Percentiles rank a stretch among this genome's conserved stretches.
Evolutionary conservation across 2,329 filamentous ascomycete species (phyloP).

Genomic region (Colletotrichum lentis): DNA sequence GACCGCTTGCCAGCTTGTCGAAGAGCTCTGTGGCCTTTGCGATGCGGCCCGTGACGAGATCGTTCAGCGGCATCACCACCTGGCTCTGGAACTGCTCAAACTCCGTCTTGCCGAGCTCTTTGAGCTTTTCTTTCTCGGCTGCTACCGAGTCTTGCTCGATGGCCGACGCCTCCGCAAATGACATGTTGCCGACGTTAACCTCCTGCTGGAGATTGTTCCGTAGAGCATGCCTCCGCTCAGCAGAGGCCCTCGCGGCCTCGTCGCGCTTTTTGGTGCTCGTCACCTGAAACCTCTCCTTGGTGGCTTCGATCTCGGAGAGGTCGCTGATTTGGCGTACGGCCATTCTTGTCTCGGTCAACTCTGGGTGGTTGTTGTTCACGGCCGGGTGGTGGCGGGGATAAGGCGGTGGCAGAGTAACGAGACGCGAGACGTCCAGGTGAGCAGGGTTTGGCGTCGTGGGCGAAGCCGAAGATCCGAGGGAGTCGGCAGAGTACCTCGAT

Average conservation of each 20-base stretch:
- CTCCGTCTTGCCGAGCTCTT: conserved; percentile 77
- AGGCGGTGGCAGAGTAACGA: conserved; percentile 91
- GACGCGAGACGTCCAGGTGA: conserved; percentile 84
- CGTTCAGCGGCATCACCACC: conserved; percentile 85
- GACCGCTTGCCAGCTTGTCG: conserved; percentile 73
- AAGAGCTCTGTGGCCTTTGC: conserved; percentile 79
- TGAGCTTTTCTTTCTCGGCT: conserved; percentile 74
- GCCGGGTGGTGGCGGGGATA: conserved; percentile 95
- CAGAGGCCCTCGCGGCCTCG: conserved; percentile 59
- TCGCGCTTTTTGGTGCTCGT: conserved; percentile 67
- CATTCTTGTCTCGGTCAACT: conserved; percentile 79
- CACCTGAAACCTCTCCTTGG: conserved; percentile 68
- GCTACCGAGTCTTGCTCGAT: conserved; percentile 79
- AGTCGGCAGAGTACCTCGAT: conserved; percentile 52
- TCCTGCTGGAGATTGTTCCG: conserved; percentile 80
- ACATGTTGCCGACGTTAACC: conserved; percentile 79
- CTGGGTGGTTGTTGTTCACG: conserved; percentile 94
- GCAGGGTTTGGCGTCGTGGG: conserved; percentile 58
- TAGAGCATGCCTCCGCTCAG: conserved; percentile 68
- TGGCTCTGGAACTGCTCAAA: conserved; percentile 85
- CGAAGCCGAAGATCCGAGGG: conserved; percentile 52
- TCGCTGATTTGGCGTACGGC: conserved; percentile 78
- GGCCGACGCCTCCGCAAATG: conserved; percentile 81
- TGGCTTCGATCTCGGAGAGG: conserved; percentile 73
- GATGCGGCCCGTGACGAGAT: conserved; percentile 79